Evolutionary conservation across 805 yeast genomes (phyloP), one percentile per base, ranked within the genome.

Genomic region (Yarrowia osloensis): DNA sequence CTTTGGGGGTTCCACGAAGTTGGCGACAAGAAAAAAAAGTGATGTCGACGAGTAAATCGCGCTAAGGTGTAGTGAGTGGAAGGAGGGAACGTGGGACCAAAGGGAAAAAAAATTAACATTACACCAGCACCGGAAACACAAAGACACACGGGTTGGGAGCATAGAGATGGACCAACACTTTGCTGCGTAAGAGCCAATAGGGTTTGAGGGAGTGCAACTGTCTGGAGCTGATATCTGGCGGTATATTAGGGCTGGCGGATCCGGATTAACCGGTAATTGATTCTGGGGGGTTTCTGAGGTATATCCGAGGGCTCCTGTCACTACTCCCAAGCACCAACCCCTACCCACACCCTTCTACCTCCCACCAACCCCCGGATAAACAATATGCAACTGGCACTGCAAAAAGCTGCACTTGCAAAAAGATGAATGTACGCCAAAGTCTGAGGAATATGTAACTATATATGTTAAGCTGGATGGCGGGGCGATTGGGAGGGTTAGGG

Each of bases 11-110:
- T 57, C 49, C 49, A 19, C 35, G 49, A 57, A 40, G 49, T 57
- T 19, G 63, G 35, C 63, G 63, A 57, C 35, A 28, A 19, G 8
- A 13, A 13, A n/a, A 35, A 12, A 17, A n/a, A 24, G 21, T 17
- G 29, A 19, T 54, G 63, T 57, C 63, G 63, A 57, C 63, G 47
- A 57, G 47, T 57, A 57, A 57, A 57, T 57, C 63, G 63, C 47
- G 63, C 49, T 57, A 57, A 26, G 49, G 35, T 37, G 63, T 28
- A 22, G 63, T 13, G 37, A 24, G 63, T 26, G 49, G 63, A 57
- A 40, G 49, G 47, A 57, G 49, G 57, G 62, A 54, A 54, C 46
- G 62, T 54, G 62, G 46, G 46, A 54, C 31, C 29, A 40, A 57
- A 26, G 33, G 26, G 28, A 57, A 57, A 35, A 55, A 57, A 57